phyloP scores from a whole-genome alignment of 2,329 filamentous ascomycete species.

The Clonostachys solani region DNA sequence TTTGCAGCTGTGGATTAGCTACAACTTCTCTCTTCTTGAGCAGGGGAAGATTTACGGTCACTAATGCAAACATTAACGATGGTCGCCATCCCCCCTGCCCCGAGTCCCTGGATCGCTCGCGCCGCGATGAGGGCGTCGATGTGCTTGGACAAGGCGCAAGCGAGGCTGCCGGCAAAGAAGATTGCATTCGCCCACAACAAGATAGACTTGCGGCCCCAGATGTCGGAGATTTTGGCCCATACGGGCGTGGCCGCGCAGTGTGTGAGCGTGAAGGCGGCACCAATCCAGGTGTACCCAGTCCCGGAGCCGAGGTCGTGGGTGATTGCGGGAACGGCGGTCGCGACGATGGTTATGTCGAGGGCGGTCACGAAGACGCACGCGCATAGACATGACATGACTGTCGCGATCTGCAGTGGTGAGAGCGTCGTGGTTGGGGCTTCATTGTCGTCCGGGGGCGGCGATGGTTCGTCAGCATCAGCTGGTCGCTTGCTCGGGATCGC shows the following conservation, averaged over 20 bases:
- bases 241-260: constrained; percentile 63
- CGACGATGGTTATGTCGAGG: constrained; percentile 53
- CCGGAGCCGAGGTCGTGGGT: constrained; percentile 53
- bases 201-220: constrained; percentile 53
- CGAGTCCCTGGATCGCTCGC: constrained; percentile 45
- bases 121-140: constrained; percentile 31
- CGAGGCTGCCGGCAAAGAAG: constrained; percentile 47
- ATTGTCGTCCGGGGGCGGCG: too few relatives aligned
- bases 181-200: constrained; percentile 39
- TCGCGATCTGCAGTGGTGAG: constrained; percentile 9
- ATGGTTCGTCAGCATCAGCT: too few relatives aligned
- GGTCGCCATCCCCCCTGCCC: constrained; percentile 45
- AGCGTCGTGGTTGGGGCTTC: too few relatives aligned
- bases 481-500: too few relatives aligned
- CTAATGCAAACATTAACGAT: constrained; percentile 50
- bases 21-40: neutral
- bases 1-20: constrained; percentile 18
- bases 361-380: constrained; percentile 35
- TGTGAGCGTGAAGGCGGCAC: constrained; percentile 67
- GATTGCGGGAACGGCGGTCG: constrained; percentile 59
- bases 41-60: too few relatives aligned
- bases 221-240: constrained; percentile 63
- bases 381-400: constrained; percentile 32
- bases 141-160: constrained; percentile 28
- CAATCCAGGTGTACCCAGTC: constrained; percentile 74